phyloP scores from a whole-genome alignment of 2,329 filamentous ascomycete genomes.

The Aspergillus brunneoviolaceus region DNA sequence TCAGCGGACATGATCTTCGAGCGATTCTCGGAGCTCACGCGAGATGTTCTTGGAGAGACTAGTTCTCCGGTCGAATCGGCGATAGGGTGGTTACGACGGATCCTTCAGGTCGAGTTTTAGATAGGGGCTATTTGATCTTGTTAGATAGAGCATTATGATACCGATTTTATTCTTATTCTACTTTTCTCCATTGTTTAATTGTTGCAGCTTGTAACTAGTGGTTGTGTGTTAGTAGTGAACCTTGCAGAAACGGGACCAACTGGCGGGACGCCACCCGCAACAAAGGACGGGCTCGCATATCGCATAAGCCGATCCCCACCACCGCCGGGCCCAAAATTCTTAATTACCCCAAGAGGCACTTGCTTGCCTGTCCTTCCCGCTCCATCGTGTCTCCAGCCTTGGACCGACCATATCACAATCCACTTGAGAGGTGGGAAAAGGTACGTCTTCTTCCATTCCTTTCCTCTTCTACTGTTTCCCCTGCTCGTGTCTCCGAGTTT shows the following conservation, averaged over 20 bases:
- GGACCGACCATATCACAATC: conserved; percentile 9
- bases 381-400: conserved; percentile 15
- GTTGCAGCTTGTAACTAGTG: no score
- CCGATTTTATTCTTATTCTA: not conserved
- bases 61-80: conserved; percentile 28
- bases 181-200: no score
- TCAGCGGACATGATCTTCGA: conserved; percentile 26
- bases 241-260: not conserved
- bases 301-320: conserved; percentile 21
- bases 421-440: conserved; percentile 13
- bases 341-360: conserved; percentile 14
- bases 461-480: conserved; percentile 1
- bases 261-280: not conserved
- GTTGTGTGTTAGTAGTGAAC: no score
- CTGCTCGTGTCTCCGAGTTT: not conserved
- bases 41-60: conserved; percentile 46
- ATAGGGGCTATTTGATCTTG: not conserved
- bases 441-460: conserved; percentile 5
- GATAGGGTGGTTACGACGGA: conserved; percentile 36
- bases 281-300: not conserved
- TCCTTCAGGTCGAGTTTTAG: conserved; percentile 30
- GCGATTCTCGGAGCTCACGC: conserved; percentile 52
- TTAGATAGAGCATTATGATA: not conserved
- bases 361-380: conserved; percentile 9
- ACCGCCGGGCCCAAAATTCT: conserved; percentile 24